phyloP scores from a whole-genome alignment of 192 early-diverging fungal species.

The Entomortierella beljakovae region DNA sequence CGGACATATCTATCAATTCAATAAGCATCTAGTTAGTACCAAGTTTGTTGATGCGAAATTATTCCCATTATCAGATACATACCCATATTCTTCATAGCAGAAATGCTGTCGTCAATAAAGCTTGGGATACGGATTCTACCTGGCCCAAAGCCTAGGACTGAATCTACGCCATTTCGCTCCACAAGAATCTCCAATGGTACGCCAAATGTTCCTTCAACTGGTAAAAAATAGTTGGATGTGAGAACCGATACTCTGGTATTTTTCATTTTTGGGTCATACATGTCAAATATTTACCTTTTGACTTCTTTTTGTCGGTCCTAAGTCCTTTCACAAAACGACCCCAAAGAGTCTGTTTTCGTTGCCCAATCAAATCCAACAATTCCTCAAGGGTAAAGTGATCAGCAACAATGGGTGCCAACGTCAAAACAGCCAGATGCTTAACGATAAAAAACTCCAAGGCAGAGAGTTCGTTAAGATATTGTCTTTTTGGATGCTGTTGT shows the following conservation, averaged over 20 bases:
- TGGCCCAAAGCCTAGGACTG: slow-evolving; percentile 73
- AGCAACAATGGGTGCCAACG: slow-evolving; percentile 77
- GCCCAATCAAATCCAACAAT: slow-evolving; percentile 79
- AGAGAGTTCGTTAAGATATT: slow-evolving; percentile 75
- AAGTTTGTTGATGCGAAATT: background rate
- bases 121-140: slow-evolving; percentile 83
- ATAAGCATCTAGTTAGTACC: background rate
- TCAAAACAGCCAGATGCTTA: slow-evolving; percentile 84
- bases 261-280: no score
- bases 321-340: slow-evolving; percentile 73
- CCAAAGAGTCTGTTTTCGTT: slow-evolving; percentile 85
- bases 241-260: no score
- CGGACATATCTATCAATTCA: slow-evolving; percentile 63
- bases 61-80: slow-evolving; percentile 5
- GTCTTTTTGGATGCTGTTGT: slow-evolving; percentile 34
- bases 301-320: slow-evolving; percentile 65
- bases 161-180: slow-evolving; percentile 85
- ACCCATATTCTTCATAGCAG: slow-evolving; percentile 80
- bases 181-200: slow-evolving; percentile 87
- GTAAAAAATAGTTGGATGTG: background rate
- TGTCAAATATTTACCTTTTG: slow-evolving; percentile 49
- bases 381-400: slow-evolving; percentile 78
- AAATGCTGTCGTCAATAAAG: slow-evolving; percentile 86
- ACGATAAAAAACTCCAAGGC: slow-evolving; percentile 87
- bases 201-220: slow-evolving; percentile 87